These are phyloP conservation scores for Fusarium nurragi DNA, from an alignment of 2,329 filamentous ascomycete genomes.

Conservation along the genomic window DNA sequence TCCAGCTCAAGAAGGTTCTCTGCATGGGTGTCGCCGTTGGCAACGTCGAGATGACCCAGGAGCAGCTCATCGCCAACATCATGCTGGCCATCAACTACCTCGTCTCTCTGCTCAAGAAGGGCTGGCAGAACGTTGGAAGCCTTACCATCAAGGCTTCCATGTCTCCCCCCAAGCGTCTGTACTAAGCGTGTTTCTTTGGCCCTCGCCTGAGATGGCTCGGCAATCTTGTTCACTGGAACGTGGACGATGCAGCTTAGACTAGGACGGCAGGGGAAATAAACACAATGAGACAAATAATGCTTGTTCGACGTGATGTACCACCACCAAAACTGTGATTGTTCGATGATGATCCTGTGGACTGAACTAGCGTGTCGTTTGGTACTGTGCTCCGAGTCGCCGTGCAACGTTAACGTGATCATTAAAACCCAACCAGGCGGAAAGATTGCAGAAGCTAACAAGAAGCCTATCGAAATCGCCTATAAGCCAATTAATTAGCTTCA, in stretches of 20 bases:
- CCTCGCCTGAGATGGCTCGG: constrained; percentile 37
- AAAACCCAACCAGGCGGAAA: background rate
- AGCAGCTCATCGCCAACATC: constrained; percentile 97
- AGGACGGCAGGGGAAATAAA: constrained; percentile 34
- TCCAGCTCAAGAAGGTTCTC: constrained; percentile 99
- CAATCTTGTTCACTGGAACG: constrained; percentile 32
- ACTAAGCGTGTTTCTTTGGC: constrained; percentile 68
- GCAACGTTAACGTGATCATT: background rate
- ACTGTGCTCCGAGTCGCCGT: background rate
- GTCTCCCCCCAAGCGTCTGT: constrained; percentile 97
- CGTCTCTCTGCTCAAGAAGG: constrained; percentile 99
- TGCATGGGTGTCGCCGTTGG: constrained; percentile 99
- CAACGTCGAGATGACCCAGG: constrained; percentile 96
- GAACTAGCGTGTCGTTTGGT: background rate
- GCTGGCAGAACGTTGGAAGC: constrained; percentile 99
- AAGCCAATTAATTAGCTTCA: constrained; percentile 5
- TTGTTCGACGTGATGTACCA: background rate
- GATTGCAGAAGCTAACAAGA: background rate
- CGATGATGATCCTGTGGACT: too few species aligned
- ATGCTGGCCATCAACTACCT: constrained; percentile 99
- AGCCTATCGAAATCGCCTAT: background rate
- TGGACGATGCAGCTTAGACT: constrained; percentile 31
- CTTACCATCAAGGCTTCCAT: constrained; percentile 99
- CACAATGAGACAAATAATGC: constrained; percentile 25
- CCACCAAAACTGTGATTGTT: background rate